Evolutionary conservation across 202 grass and related monocot species (phyloP), one percentile per base, ranked within the genome.

Genomic region (Schoenoplectus tabernaemontani): DNA sequence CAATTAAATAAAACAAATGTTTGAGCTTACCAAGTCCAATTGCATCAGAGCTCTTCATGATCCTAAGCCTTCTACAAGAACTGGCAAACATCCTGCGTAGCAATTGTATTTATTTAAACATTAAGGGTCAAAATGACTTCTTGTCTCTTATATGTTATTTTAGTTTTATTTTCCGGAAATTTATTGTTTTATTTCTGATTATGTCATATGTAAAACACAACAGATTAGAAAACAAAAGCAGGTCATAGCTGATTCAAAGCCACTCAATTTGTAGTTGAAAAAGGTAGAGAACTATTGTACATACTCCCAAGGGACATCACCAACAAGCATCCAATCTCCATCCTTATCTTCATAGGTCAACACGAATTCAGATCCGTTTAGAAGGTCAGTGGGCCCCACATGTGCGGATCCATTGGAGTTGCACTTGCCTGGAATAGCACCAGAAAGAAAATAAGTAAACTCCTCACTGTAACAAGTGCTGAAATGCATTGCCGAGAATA

Each of bases 41-140:
- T 73, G 92, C 89, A 86, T 94, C 92, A 68, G 92, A 94, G 48
- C 92, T 89, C 80, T 94, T 94, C 92, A 94, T 94, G 64, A 94
- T 94, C 87, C 92, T 87, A 53, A 94, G 89, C 71, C 92, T 87
- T 63, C 89, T 86, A 80, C 92, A 94, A 58, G 88, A 91, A 17
- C 86, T 78, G 2, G 89, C 68, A 3, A 94, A 94, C 92, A 94
- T 94, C 87, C 91, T 76, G 42, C 50, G 13, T 30, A 5, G 41
- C n/a, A 81, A 78, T 56, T 72, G 81, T 54, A 56, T n/a, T 53
- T 34, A 34, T 36, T 17, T 11, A 34, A n/a, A 68, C 20, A 43
- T 69, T 23, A 44, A 4, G 37, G 28, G 47, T 54, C 79, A 48
- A 68, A 10, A 13, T 41, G 15, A 61, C 7, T 64, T 56, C 32